Conservation (phyloP, 305 asterid genomes). For the Fraxinus ornus region DNA sequence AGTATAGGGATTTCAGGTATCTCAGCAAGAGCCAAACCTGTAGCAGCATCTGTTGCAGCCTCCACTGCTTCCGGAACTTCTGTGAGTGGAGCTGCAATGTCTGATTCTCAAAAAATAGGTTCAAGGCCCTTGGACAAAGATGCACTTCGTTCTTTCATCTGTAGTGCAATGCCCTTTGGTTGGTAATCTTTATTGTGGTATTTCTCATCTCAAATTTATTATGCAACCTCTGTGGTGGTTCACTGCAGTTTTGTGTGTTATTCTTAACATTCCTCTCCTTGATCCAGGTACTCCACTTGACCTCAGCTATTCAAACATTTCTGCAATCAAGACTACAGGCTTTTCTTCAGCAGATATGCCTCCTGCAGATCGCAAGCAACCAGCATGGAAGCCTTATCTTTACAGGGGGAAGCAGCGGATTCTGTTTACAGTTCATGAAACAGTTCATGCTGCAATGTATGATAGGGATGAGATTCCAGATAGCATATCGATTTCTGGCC, state of each 20-base stretch:
- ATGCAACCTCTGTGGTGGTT: slow-evolving; percentile 21
- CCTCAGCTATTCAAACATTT: slow-evolving; percentile 74
- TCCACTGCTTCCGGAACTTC: slow-evolving; percentile 71
- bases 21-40: slow-evolving; percentile 85
- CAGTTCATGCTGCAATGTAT: slow-evolving; percentile 87
- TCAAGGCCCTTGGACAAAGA: slow-evolving; percentile 85
- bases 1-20: slow-evolving; percentile 84
- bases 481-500: slow-evolving; percentile 77
- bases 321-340: slow-evolving; percentile 71
- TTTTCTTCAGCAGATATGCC: slow-evolving; percentile 82
- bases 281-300: slow-evolving; percentile 84
- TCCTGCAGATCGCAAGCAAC: slow-evolving; percentile 84
- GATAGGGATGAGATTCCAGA: slow-evolving; percentile 96
- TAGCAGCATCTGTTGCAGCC: slow-evolving; percentile 73
- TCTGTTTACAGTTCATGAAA: slow-evolving; percentile 84
- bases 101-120: slow-evolving; percentile 79
- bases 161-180: slow-evolving; percentile 96
- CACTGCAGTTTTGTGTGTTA: slow-evolving; percentile 19
- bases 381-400: slow-evolving; percentile 98
- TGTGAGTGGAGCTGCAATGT: slow-evolving; percentile 57
- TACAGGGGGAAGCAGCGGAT: slow-evolving; percentile 88
- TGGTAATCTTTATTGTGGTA: slow-evolving; percentile 46
- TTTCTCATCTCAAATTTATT: slow-evolving; percentile 23
- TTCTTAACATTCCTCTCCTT: slow-evolving; percentile 17
- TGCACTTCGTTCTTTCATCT: slow-evolving; percentile 74